Evolutionary conservation across 2,329 filamentous ascomycete genomes (phyloP).

Genomic region (Fusarium sp.): DNA sequence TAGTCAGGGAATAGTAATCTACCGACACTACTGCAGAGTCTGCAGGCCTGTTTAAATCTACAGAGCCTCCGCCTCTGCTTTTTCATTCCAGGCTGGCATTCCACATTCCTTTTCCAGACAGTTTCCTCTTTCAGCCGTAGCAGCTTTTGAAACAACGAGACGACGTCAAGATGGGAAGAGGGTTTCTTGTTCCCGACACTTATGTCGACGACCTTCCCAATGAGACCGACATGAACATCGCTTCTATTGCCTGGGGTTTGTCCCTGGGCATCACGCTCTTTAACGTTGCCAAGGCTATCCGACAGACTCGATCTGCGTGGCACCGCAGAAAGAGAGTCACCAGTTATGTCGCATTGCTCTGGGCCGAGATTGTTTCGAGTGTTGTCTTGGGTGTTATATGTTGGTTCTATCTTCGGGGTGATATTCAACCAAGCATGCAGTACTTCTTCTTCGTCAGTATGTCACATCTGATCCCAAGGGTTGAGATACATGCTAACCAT

Average conservation of each 20-base stretch:
- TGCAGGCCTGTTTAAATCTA: constrained; percentile 22
- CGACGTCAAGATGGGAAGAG: constrained; percentile 35
- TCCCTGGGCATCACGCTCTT: constrained; percentile 46
- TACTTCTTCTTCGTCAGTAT: constrained; percentile 49
- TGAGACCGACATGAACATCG: constrained; percentile 47
- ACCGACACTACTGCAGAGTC: constrained; percentile 18
- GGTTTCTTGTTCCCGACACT: constrained; percentile 43
- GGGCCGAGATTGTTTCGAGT: constrained; percentile 47
- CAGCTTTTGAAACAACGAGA: too few relatives aligned
- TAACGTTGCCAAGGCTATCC: constrained; percentile 43
- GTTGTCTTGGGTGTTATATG: constrained; percentile 42
- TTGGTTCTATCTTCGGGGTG: constrained; percentile 45
- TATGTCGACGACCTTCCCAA: constrained; percentile 37
- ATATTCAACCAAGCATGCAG: constrained; percentile 51
- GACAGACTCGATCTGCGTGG: constrained; percentile 36
- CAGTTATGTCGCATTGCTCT: constrained; percentile 40
- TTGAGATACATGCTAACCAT: constrained; percentile 1
- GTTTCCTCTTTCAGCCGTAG: background rate
- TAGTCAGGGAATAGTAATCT: constrained; percentile 1
- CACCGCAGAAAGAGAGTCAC: constrained; percentile 43
- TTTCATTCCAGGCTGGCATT: background rate
- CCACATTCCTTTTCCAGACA: constrained; percentile 12
- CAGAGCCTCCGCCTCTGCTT: background rate
- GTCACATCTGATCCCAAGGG: too few relatives aligned
- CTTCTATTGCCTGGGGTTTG: constrained; percentile 48